Percentiles rank a stretch among this genome's conserved stretches.
Conservation (phyloP, 2,329 filamentous ascomycete species). For the Westerdykella sp. region DNA sequence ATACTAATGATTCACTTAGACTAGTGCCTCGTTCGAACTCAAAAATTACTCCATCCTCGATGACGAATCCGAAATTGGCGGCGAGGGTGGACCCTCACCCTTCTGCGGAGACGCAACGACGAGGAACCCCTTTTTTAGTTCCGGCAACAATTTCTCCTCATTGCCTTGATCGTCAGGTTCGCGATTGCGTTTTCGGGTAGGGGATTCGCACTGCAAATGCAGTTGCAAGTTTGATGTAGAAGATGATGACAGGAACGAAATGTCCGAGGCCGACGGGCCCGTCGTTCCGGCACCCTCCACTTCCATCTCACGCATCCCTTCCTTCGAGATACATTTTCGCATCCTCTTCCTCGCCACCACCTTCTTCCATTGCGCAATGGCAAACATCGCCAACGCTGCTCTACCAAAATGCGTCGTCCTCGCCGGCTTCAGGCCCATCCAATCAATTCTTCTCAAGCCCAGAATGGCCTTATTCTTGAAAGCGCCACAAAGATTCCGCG, state of each 20-base stretch:
- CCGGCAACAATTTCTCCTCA: not conserved
- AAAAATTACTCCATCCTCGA: too few species aligned
- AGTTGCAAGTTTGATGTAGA: not conserved
- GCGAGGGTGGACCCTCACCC: not conserved
- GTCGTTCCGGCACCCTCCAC: not conserved
- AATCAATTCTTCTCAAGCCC: slow-evolving; percentile 27
- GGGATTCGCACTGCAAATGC: not conserved
- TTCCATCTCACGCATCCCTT: not conserved
- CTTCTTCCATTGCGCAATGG: slow-evolving; percentile 26
- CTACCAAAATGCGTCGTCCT: slow-evolving; percentile 22
- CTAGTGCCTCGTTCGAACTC: too few species aligned
- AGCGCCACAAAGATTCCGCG: slow-evolving; percentile 20
- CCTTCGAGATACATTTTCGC: not conserved
- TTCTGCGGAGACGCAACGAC: not conserved
- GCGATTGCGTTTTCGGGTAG: not conserved
- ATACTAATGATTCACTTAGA: too few species aligned
- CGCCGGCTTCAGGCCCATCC: slow-evolving; percentile 24
- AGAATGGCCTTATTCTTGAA: slow-evolving; percentile 23
- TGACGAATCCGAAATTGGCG: not conserved
- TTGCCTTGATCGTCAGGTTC: not conserved
- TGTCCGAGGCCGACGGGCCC: not conserved
- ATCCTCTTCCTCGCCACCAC: slow-evolving; percentile 15
- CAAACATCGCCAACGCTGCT: slow-evolving; percentile 20
- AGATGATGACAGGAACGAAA: not conserved
- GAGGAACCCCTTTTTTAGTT: not conserved